These are phyloP conservation scores for Agastache rugosa DNA, from an alignment of 257 asterid species.

Conservation along the genomic window DNA sequence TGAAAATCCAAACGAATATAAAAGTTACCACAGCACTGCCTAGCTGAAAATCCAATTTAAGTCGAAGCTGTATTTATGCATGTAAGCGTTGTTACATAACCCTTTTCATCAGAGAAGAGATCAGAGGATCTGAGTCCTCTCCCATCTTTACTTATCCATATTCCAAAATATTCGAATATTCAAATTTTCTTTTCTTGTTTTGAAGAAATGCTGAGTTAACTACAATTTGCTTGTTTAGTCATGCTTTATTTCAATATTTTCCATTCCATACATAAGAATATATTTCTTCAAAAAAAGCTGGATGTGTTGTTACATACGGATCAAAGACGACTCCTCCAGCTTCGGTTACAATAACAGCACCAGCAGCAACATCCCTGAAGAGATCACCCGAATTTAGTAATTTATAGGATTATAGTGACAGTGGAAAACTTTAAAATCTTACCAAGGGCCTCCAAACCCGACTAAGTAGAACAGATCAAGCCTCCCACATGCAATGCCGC, in stretches of 20 bases:
- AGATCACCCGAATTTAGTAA: conserved; percentile 22
- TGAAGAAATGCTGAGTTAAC: not conserved
- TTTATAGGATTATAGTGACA: conserved; percentile 13
- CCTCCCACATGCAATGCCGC: conserved; percentile 89
- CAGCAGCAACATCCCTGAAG: conserved; percentile 88
- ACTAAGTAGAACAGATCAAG: conserved; percentile 76
- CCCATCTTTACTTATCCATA: too few relatives aligned
- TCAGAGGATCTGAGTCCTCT: too few relatives aligned
- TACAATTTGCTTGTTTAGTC: not conserved
- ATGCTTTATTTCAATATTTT: not conserved
- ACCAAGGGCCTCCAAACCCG: conserved; percentile 95
- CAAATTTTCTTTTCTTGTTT: not conserved
- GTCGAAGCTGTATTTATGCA: not conserved
- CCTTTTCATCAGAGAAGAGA: too few relatives aligned
- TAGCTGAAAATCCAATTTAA: conserved; percentile 10
- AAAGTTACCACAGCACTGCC: too few relatives aligned
- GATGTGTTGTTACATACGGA: conserved; percentile 61
- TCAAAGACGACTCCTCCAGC: conserved; percentile 86
- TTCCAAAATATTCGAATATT: not conserved
- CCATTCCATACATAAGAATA: not conserved
- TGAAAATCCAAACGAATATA: too few relatives aligned
- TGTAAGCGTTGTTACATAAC: too few relatives aligned
- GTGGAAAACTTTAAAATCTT: conserved; percentile 23
- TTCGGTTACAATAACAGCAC: conserved; percentile 80
- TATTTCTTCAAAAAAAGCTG: not conserved